These are phyloP conservation scores for Biscogniauxia marginata DNA, from an alignment of 2,329 filamentous ascomycete species.

Conservation along the genomic window DNA sequence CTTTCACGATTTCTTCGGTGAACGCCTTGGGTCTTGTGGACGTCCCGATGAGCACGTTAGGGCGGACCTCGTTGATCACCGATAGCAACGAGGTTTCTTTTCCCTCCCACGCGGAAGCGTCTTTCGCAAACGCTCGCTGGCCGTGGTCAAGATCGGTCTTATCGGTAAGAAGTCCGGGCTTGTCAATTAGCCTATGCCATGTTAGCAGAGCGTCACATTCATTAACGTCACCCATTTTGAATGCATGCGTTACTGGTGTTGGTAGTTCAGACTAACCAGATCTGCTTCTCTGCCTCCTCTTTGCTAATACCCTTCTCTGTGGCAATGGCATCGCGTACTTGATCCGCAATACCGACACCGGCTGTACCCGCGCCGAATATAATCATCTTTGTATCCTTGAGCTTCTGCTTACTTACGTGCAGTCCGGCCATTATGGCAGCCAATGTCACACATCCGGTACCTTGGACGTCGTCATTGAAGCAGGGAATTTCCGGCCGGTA, in stretches of 20 bases:
- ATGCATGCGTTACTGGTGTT: not conserved
- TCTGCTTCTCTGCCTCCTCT: slow-evolving; percentile 74
- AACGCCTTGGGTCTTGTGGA: slow-evolving; percentile 77
- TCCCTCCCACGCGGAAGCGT: slow-evolving; percentile 61
- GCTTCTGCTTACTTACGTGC: slow-evolving; percentile 63
- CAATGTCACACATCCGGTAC: slow-evolving; percentile 83
- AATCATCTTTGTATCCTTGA: slow-evolving; percentile 69
- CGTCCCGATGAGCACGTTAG: slow-evolving; percentile 80
- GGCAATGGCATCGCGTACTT: slow-evolving; percentile 76
- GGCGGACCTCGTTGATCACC: slow-evolving; percentile 69
- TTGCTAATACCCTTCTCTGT: slow-evolving; percentile 64
- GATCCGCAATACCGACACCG: slow-evolving; percentile 82
- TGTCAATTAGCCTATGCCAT: slow-evolving; percentile 76
- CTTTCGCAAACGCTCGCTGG: slow-evolving; percentile 66
- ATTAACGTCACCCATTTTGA: too few species aligned
- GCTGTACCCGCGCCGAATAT: slow-evolving; percentile 81
- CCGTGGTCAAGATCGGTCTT: slow-evolving; percentile 61
- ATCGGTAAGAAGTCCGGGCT: slow-evolving; percentile 70
- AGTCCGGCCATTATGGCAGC: slow-evolving; percentile 78
- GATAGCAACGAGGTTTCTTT: slow-evolving; percentile 59
- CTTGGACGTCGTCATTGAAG: slow-evolving; percentile 91
- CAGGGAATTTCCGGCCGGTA: slow-evolving; percentile 74
- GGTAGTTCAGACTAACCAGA: slow-evolving; percentile 57
- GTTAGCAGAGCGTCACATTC: too few species aligned
- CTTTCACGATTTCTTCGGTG: slow-evolving; percentile 68